Conservation (phyloP, 768 basidiomycete species). For the Macrolepiota albuminosa region DNA sequence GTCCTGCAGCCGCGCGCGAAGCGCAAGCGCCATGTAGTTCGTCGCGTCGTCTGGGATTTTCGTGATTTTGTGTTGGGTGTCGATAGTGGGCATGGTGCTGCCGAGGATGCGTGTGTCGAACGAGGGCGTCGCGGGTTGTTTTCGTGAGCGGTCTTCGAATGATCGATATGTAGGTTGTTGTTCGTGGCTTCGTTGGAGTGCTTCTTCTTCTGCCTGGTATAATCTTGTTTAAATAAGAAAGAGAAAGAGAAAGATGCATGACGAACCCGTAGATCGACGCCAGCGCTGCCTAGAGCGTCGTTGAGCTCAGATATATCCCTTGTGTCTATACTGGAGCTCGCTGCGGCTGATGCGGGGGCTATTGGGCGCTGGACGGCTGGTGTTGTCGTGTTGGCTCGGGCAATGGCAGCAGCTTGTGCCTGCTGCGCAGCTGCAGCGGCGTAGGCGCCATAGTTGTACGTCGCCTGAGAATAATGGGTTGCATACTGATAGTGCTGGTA, state of each 20-base stretch:
- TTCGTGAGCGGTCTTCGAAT: slow-evolving; percentile 75
- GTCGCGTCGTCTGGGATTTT: slow-evolving; percentile 65
- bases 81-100: slow-evolving; percentile 63
- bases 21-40: slow-evolving; percentile 74
- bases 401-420: slow-evolving; percentile 20
- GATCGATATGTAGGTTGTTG: slow-evolving; percentile 58
- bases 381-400: slow-evolving; percentile 19
- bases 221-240: background rate
- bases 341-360: slow-evolving; percentile 13
- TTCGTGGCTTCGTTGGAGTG: slow-evolving; percentile 61
- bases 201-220: slow-evolving; percentile 79
- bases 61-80: slow-evolving; percentile 62
- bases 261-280: slow-evolving; percentile 75
- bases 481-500: slow-evolving; percentile 49
- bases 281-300: slow-evolving; percentile 82
- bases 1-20: slow-evolving; percentile 69
- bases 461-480: slow-evolving; percentile 39
- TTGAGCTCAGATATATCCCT: slow-evolving; percentile 75
- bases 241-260: background rate
- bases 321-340: slow-evolving; percentile 45
- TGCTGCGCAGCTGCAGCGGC: slow-evolving; percentile 28
- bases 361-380: slow-evolving; percentile 16
- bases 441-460: slow-evolving; percentile 41
- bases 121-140: slow-evolving; percentile 64
- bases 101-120: slow-evolving; percentile 67